A percentile compares a stretch with the other conserved stretches of the same genome.
These are phyloP conservation scores for Verticillium isaacii DNA, from an alignment of 2,329 filamentous ascomycete species.

Conservation along the genomic window DNA sequence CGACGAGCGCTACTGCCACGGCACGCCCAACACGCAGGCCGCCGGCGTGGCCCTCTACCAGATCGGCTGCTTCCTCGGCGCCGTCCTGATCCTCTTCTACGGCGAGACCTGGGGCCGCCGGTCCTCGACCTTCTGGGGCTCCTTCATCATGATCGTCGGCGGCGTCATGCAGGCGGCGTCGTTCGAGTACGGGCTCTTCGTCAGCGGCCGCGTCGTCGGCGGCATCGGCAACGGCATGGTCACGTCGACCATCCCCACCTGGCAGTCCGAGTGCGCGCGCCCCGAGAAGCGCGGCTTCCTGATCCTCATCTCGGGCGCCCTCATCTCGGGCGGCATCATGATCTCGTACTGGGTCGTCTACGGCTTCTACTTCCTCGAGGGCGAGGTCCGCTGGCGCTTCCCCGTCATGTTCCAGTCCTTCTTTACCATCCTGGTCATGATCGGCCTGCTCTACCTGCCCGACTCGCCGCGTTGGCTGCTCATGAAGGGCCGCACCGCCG, in stretches of 20 bases:
- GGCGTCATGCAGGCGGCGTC: slow-evolving; percentile 19
- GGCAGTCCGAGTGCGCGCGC: slow-evolving; percentile 22
- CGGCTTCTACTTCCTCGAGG: slow-evolving; percentile 24
- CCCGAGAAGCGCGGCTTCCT: slow-evolving; percentile 21
- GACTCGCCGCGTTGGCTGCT: slow-evolving; percentile 31
- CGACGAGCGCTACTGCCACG: slow-evolving; percentile 17
- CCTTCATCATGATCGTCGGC: slow-evolving; percentile 23
- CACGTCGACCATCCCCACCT: slow-evolving; percentile 22
- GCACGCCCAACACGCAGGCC: slow-evolving; percentile 21
- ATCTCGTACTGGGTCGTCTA: slow-evolving; percentile 26
- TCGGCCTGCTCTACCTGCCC: slow-evolving; percentile 25
- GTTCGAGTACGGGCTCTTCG: slow-evolving; percentile 19
- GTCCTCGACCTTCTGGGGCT: slow-evolving; percentile 25
- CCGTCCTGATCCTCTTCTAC: slow-evolving; percentile 21
- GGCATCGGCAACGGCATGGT: slow-evolving; percentile 23
- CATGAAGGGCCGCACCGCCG: slow-evolving; percentile 22
- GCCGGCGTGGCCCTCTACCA: slow-evolving; percentile 22
- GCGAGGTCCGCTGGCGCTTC: slow-evolving; percentile 25
- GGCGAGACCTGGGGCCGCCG: slow-evolving; percentile 24
- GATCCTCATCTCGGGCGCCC: slow-evolving; percentile 20
- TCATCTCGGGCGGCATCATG: slow-evolving; percentile 23
- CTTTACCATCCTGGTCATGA: slow-evolving; percentile 25
- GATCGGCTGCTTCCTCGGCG: slow-evolving; percentile 22
- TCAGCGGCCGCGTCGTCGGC: slow-evolving; percentile 18
- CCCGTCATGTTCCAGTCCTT: slow-evolving; percentile 25